Evolutionary conservation across 257 asterid species (phyloP).

Genomic region (Solanum raphanifolium): DNA sequence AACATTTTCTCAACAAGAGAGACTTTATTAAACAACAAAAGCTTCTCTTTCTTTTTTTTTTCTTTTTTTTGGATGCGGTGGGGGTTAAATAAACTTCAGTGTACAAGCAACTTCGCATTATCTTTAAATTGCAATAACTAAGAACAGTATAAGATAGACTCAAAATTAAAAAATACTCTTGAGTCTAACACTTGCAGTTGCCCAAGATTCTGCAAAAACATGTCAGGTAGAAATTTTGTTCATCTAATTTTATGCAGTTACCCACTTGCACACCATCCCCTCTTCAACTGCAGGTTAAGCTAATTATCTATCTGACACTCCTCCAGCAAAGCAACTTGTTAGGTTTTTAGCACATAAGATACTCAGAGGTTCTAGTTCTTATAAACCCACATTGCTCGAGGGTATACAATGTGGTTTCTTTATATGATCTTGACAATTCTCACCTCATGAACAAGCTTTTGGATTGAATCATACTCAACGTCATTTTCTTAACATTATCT

Average conservation of each 20-base stretch:
- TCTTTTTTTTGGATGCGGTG: background rate
- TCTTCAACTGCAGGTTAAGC: background rate
- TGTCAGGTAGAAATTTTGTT: background rate
- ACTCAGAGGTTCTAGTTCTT: background rate
- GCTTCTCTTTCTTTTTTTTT: background rate
- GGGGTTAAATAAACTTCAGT: background rate
- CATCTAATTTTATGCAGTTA: background rate
- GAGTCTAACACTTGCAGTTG: background rate
- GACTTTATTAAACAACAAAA: background rate
- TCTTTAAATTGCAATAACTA: background rate
- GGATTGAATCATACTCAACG: background rate
- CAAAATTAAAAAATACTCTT: background rate
- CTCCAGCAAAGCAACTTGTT: background rate
- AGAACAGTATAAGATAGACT: background rate
- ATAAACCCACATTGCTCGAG: background rate
- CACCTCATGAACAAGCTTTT: background rate
- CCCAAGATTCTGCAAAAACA: background rate
- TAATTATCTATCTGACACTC: background rate
- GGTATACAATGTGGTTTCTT: background rate
- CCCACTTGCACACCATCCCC: background rate
- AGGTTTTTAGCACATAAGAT: background rate
- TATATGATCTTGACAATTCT: background rate
- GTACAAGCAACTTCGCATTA: background rate
- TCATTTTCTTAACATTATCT: background rate
- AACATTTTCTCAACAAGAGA: background rate